Percentiles rank a stretch among this genome's conserved stretches.
These are phyloP conservation scores for Fraxinus floribunda DNA, from an alignment of 305 asterid species.

Conservation along the genomic window DNA sequence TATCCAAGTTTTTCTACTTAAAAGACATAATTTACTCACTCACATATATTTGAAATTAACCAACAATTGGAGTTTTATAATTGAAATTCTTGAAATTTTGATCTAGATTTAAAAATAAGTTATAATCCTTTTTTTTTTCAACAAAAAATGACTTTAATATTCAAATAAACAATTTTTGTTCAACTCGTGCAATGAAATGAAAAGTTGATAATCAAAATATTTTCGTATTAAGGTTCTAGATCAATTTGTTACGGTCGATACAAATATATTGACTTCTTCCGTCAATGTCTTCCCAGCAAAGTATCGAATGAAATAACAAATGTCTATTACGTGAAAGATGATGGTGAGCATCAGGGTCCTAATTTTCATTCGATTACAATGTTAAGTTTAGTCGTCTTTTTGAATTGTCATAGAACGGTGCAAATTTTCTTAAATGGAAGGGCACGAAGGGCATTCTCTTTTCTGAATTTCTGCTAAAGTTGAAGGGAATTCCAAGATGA, in stretches of 20 bases:
- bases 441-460: conserved; percentile 5
- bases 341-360: not conserved
- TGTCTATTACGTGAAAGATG: not conserved
- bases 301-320: not conserved
- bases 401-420: not conserved
- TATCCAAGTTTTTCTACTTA: not conserved
- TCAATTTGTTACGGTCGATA: not conserved
- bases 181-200: not conserved
- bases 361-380: not conserved
- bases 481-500: conserved; percentile 6
- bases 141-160: not conserved
- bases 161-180: not conserved
- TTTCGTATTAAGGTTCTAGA: not conserved
- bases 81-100: not conserved
- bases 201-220: not conserved
- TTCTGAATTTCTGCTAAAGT: conserved; percentile 5
- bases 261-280: not conserved
- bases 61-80: not conserved
- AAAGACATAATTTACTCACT: not conserved
- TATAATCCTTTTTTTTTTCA: not conserved
- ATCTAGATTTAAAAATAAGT: not conserved
- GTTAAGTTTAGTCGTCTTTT: not conserved
- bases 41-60: not conserved
- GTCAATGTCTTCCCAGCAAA: not conserved
- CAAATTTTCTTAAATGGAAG: not conserved